Conservation (phyloP, 2,329 filamentous ascomycete species). For the Alternaria dauci region DNA sequence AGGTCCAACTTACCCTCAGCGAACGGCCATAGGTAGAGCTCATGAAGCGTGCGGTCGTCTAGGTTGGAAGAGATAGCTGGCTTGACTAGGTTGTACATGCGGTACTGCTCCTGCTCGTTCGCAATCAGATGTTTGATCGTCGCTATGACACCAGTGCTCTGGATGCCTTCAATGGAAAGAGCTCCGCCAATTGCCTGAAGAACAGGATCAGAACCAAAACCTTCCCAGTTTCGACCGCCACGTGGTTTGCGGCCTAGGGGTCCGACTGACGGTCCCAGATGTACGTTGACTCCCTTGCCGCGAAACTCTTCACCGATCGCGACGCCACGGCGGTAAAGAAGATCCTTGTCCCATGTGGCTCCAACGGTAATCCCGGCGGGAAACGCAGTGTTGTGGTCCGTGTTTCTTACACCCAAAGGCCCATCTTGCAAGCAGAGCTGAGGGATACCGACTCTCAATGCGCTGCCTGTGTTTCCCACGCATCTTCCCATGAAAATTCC, state of each 20-base stretch:
- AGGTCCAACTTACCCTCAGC: slow-evolving; percentile 62
- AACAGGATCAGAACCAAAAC: slow-evolving; percentile 74
- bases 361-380: slow-evolving; percentile 80
- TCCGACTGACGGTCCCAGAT: slow-evolving; percentile 74
- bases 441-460: slow-evolving; percentile 73
- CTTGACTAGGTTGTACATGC: slow-evolving; percentile 53
- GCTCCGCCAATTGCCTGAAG: slow-evolving; percentile 78
- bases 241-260: slow-evolving; percentile 69
- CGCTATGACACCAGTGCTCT: slow-evolving; percentile 77
- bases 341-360: slow-evolving; percentile 76
- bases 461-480: slow-evolving; percentile 79
- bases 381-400: slow-evolving; percentile 79
- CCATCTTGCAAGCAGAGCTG: slow-evolving; percentile 71
- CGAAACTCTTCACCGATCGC: slow-evolving; percentile 75
- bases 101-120: slow-evolving; percentile 73
- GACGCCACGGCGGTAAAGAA: slow-evolving; percentile 73
- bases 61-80: slow-evolving; percentile 66
- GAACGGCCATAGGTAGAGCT: slow-evolving; percentile 88
- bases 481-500: slow-evolving; percentile 76
- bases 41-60: slow-evolving; percentile 77
- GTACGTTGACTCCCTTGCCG: slow-evolving; percentile 76
- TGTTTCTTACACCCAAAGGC: slow-evolving; percentile 74
- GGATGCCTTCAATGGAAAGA: slow-evolving; percentile 78
- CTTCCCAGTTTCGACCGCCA: slow-evolving; percentile 79
- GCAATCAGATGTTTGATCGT: slow-evolving; percentile 73